Conservation (phyloP, 1,284 basidiomycete genomes). For the Peniophora sp. region DNA sequence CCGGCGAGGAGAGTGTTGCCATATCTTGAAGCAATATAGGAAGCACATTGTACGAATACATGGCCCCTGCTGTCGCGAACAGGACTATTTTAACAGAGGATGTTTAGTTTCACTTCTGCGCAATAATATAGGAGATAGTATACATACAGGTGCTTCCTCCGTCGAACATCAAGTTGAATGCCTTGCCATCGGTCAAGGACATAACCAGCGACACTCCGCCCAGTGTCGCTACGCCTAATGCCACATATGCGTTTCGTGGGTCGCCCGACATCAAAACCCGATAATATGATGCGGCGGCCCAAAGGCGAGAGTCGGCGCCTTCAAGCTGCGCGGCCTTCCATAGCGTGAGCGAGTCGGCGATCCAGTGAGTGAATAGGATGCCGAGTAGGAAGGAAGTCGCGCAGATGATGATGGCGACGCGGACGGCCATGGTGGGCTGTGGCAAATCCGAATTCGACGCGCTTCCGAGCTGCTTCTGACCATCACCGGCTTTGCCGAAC, state of each 20-base stretch:
- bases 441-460: no score
- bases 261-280: slow-evolving; percentile 64
- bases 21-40: slow-evolving; percentile 48
- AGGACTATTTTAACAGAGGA: slow-evolving; percentile 40
- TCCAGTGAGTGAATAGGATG: slow-evolving; percentile 78
- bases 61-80: slow-evolving; percentile 55
- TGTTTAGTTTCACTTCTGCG: slow-evolving; percentile 1
- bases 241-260: slow-evolving; percentile 41
- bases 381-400: slow-evolving; percentile 77
- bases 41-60: slow-evolving; percentile 66
- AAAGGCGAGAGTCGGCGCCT: slow-evolving; percentile 68
- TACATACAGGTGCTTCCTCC: slow-evolving; percentile 74
- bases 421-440: slow-evolving; percentile 29
- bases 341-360: slow-evolving; percentile 74
- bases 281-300: slow-evolving; percentile 74
- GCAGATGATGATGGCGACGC: slow-evolving; percentile 63
- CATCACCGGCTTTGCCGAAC: no score
- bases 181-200: slow-evolving; percentile 68
- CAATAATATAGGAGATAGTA: slow-evolving; percentile 1
- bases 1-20: slow-evolving; percentile 1
- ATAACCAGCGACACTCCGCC: slow-evolving; percentile 63
- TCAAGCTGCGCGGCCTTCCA: slow-evolving; percentile 63
- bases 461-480: no score
- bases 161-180: slow-evolving; percentile 81
- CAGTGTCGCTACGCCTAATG: slow-evolving; percentile 43